Conservation (phyloP, 768 basidiomycete species). For the Mycena indigotica region DNA sequence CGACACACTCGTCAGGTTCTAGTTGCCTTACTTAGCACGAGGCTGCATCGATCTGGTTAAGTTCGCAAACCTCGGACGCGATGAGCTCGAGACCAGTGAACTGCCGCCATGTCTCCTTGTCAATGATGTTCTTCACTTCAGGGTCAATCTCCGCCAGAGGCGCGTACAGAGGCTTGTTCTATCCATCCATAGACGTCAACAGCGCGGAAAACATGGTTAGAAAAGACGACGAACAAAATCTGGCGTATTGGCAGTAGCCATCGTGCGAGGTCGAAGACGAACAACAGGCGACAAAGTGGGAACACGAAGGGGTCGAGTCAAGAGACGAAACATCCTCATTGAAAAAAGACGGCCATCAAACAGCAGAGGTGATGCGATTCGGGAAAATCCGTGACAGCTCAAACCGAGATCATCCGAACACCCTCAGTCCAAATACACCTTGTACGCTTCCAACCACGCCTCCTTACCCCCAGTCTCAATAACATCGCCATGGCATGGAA, state of each 20-base stretch:
- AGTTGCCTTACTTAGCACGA: constrained; percentile 9
- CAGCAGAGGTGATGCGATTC: background rate
- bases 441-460: constrained; percentile 38
- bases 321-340: constrained; percentile 32
- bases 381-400: background rate
- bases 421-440: constrained; percentile 22
- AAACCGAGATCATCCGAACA: too few relatives aligned
- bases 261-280: constrained; percentile 44
- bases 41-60: constrained; percentile 5
- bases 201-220: background rate
- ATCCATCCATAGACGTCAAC: constrained; percentile 1
- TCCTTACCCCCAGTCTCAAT: constrained; percentile 52
- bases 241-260: constrained; percentile 63
- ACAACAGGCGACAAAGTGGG: constrained; percentile 23
- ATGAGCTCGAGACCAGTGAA: constrained; percentile 98
- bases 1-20: constrained; percentile 96
- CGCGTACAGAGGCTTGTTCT: constrained; percentile 93
- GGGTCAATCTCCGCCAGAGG: constrained; percentile 91
- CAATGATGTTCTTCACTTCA: constrained; percentile 95
- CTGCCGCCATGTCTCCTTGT: constrained; percentile 99
- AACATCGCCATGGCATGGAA: constrained; percentile 71
- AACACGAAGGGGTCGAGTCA: constrained; percentile 29
- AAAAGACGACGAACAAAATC: constrained; percentile 54
- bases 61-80: constrained; percentile 84
- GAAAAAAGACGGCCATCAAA: constrained; percentile 4